Base-by-base conservation (phyloP, 768 basidiomycete genomes). In the Kwoniella newhampshirensis region DNA sequence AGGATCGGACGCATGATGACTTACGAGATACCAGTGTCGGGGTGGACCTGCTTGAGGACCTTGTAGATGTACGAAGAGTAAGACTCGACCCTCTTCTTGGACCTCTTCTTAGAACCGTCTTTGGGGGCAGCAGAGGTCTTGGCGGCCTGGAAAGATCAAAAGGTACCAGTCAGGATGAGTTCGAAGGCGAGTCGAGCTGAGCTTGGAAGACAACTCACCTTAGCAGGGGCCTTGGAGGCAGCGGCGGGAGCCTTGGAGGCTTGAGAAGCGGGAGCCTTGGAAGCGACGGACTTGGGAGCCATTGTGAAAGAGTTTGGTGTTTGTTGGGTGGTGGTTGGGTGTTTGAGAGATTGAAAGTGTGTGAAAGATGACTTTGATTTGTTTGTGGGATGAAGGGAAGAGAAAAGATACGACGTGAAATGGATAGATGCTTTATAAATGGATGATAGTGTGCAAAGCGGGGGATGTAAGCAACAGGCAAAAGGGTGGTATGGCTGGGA, bases 11-110 rank as follows among this genome's bases (percentile, higher is more conserved):
- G 21, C 6, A 80, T 71, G 92, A 91, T 87, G 79, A 94, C 94
- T 84, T 91, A 94, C 36, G 91, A 94, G 83, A 96, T 94, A 86
- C 93, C 93, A 51, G 92, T 94, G 71, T 94, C 92, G 51, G 93
- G 94, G 81, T 94, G 93, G 63, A 96, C 91, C 81, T 96, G 94
- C 81, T 89, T 96, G 69, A 96, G 83, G 64, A 96, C 92, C 91
- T 68, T 56, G 75, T 73, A 75, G 72, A 96, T 92, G 82, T 94
- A 94, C 30, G 89, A 89, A 20, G 89, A 87, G 81, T 91, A 93
- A 5, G 89, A 91, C 80, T 92, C 91, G 82, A 91, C 91, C 91
- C 82, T 77, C 83, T 92, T 93, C 79, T 86, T 86, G 68, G 87
- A 81, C 81, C 87, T 87, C 83, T 91, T 91, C 77, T 90, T 86